phyloP scores from a whole-genome alignment of 768 basidiomycete species.

The Cantharellus anzutake region DNA sequence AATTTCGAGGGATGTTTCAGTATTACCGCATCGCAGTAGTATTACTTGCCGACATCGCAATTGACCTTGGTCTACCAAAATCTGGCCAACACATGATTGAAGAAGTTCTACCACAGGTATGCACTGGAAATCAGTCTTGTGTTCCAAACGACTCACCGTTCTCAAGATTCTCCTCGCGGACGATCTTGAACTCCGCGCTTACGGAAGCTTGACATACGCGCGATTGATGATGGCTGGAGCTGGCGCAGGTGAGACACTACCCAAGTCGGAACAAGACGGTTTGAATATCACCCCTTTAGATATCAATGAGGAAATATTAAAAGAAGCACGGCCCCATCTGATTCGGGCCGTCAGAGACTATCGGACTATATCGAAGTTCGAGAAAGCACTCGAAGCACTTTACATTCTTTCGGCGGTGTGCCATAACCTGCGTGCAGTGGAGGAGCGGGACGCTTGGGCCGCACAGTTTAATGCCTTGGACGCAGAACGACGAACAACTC shows the following conservation, averaged over 20 bases:
- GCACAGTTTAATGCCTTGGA: slow-evolving; percentile 8
- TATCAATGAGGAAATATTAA: slow-evolving; percentile 1
- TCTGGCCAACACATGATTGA: slow-evolving; percentile 45
- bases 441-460: slow-evolving; percentile 8
- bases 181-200: slow-evolving; percentile 58
- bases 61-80: slow-evolving; percentile 60
- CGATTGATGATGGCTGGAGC: slow-evolving; percentile 49
- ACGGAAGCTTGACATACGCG: slow-evolving; percentile 53
- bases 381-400: slow-evolving; percentile 45
- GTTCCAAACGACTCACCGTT: neutral
- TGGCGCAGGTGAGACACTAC: slow-evolving; percentile 20
- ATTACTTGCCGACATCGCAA: slow-evolving; percentile 55
- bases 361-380: slow-evolving; percentile 33
- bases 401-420: slow-evolving; percentile 52
- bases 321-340: slow-evolving; percentile 30
- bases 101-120: slow-evolving; percentile 66
- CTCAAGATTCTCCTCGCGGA: slow-evolving; percentile 45
- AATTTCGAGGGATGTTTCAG: slow-evolving; percentile 50
- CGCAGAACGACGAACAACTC: slow-evolving; percentile 2
- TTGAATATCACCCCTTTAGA: neutral
- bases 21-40: slow-evolving; percentile 51
- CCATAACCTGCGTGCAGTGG: slow-evolving; percentile 36
- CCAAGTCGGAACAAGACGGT: too few species aligned
- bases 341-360: slow-evolving; percentile 49
- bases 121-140: slow-evolving; percentile 8